phyloP scores from a whole-genome alignment of 1,284 basidiomycete genomes.

The Rhodotorula glutinis region DNA sequence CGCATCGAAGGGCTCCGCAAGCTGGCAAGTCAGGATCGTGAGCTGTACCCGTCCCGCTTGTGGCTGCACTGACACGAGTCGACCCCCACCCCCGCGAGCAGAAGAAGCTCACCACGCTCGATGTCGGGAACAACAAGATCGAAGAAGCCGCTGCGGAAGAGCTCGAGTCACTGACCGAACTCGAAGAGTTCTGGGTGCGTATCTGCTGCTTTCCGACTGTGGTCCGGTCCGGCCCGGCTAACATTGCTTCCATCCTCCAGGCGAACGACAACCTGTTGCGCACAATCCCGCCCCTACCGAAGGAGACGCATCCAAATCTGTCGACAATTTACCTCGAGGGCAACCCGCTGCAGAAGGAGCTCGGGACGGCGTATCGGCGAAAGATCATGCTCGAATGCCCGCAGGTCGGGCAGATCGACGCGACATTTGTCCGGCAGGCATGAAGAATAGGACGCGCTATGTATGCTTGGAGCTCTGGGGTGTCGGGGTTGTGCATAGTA shows the following conservation, averaged over 20 bases:
- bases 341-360: slow-evolving; percentile 81
- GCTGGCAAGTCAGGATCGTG: slow-evolving; percentile 58
- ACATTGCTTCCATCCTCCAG: too few species aligned
- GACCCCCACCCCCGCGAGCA: slow-evolving; percentile 45
- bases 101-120: slow-evolving; percentile 77
- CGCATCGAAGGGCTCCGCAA: slow-evolving; percentile 80
- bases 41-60: neutral
- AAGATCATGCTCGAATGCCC: slow-evolving; percentile 87
- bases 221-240: too few species aligned
- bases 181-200: slow-evolving; percentile 92
- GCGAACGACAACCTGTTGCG: slow-evolving; percentile 82
- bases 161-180: slow-evolving; percentile 65
- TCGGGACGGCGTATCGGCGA: slow-evolving; percentile 75
- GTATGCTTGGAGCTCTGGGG: too few species aligned
- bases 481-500: too few species aligned
- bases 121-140: slow-evolving; percentile 83
- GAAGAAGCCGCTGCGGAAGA: slow-evolving; percentile 63
- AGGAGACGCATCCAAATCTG: slow-evolving; percentile 52
- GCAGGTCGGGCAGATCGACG: slow-evolving; percentile 89
- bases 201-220: neutral
- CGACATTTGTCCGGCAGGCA: slow-evolving; percentile 47
- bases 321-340: slow-evolving; percentile 92
- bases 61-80: neutral
- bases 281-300: slow-evolving; percentile 59
- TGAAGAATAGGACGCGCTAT: neutral